Evolutionary conservation across 495 filamentous ascomycete genomes (phyloP).

Genomic region (Oidiodendron maius): DNA sequence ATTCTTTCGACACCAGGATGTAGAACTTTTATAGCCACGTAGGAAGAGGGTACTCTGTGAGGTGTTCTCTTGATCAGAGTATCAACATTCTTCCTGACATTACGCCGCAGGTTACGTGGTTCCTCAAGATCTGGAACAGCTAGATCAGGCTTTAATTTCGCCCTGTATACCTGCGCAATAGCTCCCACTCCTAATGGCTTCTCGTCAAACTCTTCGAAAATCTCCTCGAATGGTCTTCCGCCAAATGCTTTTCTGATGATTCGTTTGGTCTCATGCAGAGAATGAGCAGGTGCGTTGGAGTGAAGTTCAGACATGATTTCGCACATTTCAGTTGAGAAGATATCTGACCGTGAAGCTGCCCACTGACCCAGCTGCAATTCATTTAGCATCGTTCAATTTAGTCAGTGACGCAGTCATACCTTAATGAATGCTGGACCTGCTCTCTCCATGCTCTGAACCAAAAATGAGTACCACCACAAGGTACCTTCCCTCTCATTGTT

Average conservation of each 20-base stretch:
- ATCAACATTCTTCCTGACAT: constrained; percentile 76
- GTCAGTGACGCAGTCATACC: constrained; percentile 38
- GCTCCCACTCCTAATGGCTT: constrained; percentile 89
- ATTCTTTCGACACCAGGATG: constrained; percentile 87
- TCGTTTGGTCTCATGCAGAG: constrained; percentile 69
- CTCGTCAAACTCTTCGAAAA: constrained; percentile 96
- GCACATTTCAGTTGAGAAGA: constrained; percentile 95
- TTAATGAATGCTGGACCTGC: constrained; percentile 98
- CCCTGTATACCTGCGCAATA: constrained; percentile 97
- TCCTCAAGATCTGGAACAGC: constrained; percentile 48
- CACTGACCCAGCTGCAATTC: constrained; percentile 85
- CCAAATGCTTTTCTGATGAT: constrained; percentile 78
- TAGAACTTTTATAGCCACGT: constrained; percentile 95
- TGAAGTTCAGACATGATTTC: constrained; percentile 91
- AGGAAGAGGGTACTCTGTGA: constrained; percentile 78
- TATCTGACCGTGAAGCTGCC: constrained; percentile 94
- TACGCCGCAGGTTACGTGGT: constrained; percentile 51
- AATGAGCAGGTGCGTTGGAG: constrained; percentile 89
- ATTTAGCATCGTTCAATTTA: constrained; percentile 9
- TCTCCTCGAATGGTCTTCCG: constrained; percentile 74
- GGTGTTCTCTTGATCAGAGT: constrained; percentile 80
- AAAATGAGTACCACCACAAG: constrained; percentile 90
- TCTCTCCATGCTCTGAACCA: constrained; percentile 86
- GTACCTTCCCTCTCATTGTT: constrained; percentile 72
- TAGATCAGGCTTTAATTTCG: constrained; percentile 79